phyloP scores from a whole-genome alignment of 192 early-diverging fungal genomes.

The Diversispora eburnea region DNA sequence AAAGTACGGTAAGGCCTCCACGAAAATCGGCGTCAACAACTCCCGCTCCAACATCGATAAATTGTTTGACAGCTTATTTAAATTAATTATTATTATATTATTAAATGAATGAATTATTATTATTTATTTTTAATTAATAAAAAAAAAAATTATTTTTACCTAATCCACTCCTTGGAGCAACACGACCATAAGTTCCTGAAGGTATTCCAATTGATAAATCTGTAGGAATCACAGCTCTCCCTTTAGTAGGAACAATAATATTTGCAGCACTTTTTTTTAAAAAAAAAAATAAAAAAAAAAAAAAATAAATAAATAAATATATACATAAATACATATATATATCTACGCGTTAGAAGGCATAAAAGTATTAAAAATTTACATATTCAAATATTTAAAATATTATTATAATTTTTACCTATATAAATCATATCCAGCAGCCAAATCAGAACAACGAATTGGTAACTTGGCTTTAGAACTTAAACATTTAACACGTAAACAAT shows the following conservation, averaged over 20 bases:
- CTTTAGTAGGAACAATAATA: conserved; percentile 70
- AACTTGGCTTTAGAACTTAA: conserved; percentile 69
- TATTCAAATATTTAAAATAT: neutral
- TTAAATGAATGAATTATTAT: neutral
- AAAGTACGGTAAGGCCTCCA: conserved; percentile 75
- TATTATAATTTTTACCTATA: conserved; percentile 53
- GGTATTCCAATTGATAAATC: conserved; percentile 86
- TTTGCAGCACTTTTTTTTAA: conserved; percentile 45
- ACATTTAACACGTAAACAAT: conserved; percentile 50
- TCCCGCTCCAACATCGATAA: conserved; percentile 54
- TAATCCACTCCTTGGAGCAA: conserved; percentile 90
- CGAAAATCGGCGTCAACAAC: conserved; percentile 91
- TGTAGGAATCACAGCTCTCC: conserved; percentile 76
- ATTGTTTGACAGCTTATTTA: conserved; percentile 6
- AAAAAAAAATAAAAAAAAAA: conserved; percentile 2
- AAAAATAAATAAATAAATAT: too few relatives aligned
- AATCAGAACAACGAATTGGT: conserved; percentile 73
- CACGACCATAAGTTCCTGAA: conserved; percentile 85
- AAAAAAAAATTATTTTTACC: conserved; percentile 47
- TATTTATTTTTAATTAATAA: neutral
- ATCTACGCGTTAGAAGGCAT: too few relatives aligned
- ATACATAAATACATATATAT: too few relatives aligned
- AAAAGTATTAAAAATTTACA: too few relatives aligned
- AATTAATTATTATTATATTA: neutral
- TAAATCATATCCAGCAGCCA: conserved; percentile 93